phyloP scores from a whole-genome alignment of 2,329 filamentous ascomycete genomes.

The Diaporthe batatas region DNA sequence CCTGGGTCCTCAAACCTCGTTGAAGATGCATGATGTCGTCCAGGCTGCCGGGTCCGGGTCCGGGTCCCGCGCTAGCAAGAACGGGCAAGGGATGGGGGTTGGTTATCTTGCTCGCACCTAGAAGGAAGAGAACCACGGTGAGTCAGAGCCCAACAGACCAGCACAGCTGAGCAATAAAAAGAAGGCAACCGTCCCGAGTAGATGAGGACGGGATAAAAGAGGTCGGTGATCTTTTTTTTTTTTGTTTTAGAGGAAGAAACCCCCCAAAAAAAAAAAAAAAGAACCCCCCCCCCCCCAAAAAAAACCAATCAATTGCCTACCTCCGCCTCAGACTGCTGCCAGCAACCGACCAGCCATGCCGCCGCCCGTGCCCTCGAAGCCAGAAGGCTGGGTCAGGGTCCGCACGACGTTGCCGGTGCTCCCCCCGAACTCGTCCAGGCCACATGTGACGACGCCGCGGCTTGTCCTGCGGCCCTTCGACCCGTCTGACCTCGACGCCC shows the following conservation, averaged over 20 bases:
- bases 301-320: not conserved
- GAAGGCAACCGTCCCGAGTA: not conserved
- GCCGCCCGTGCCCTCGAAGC: not conserved
- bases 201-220: too few species aligned
- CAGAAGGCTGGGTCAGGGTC: slow-evolving; percentile 11
- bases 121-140: not conserved
- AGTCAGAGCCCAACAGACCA: not conserved
- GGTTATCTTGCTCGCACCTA: not conserved
- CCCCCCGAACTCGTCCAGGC: not conserved
- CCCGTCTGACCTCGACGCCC: slow-evolving; percentile 59
- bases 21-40: slow-evolving; percentile 20
- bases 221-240: too few species aligned
- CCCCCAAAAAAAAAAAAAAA: too few species aligned
- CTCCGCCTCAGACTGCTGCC: not conserved
- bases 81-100: not conserved
- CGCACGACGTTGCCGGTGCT: slow-evolving; percentile 22
- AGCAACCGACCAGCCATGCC: not conserved
- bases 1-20: not conserved
- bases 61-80: slow-evolving; percentile 18
- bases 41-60: slow-evolving; percentile 4
- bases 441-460: slow-evolving; percentile 13
- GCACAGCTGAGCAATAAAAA: not conserved
- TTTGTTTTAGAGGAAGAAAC: too few species aligned
- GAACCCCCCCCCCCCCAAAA: too few species aligned
- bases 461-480: slow-evolving; percentile 32